Evolutionary conservation across 805 yeast species (phyloP).

Genomic region (Wickerhamomyces ciferrii): DNA sequence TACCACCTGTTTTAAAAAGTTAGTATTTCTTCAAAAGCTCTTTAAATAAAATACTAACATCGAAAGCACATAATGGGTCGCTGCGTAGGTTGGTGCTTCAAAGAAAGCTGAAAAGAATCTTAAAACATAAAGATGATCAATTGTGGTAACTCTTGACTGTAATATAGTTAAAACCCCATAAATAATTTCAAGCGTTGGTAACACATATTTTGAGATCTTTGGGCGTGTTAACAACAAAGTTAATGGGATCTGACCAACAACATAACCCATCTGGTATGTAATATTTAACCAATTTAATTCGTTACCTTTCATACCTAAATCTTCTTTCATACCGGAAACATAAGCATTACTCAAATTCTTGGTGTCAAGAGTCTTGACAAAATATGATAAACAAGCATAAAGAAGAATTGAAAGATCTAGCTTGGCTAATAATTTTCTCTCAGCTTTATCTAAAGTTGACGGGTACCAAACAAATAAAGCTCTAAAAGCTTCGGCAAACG

Average conservation of each 20-base stretch:
- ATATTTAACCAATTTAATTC: slow-evolving; percentile 34
- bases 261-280: slow-evolving; percentile 5
- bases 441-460: background rate
- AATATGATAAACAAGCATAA: slow-evolving; percentile 11
- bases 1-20: too few species aligned
- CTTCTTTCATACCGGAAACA: slow-evolving; percentile 54
- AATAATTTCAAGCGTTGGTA: slow-evolving; percentile 37
- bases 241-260: slow-evolving; percentile 4
- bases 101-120: slow-evolving; percentile 51
- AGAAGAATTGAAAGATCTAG: slow-evolving; percentile 5
- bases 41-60: too few species aligned
- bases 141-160: slow-evolving; percentile 1
- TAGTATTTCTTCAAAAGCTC: too few species aligned
- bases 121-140: slow-evolving; percentile 37
- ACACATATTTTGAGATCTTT: slow-evolving; percentile 22
- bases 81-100: background rate
- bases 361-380: slow-evolving; percentile 48
- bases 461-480: slow-evolving; percentile 7
- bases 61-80: too few species aligned
- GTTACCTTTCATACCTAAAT: slow-evolving; percentile 49
- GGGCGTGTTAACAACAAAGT: slow-evolving; percentile 34
- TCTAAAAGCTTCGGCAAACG: background rate
- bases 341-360: slow-evolving; percentile 58
- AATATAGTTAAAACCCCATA: slow-evolving; percentile 26
- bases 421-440: slow-evolving; percentile 3